Conservation (phyloP, 371 early-diverging fungal species). For the Mortierella polycephala region DNA sequence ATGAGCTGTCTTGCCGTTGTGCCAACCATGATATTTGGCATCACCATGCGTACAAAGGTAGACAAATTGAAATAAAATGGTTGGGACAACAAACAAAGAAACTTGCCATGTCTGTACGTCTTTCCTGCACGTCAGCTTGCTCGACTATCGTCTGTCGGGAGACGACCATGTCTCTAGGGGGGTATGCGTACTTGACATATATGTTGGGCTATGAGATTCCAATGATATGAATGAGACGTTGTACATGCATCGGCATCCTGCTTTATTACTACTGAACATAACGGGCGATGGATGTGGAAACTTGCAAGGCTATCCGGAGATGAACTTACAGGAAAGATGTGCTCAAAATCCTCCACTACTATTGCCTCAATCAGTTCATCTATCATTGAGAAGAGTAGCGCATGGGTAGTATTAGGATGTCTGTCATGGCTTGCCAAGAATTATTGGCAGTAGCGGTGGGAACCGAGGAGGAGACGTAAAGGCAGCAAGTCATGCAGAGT, state of each 20-base stretch:
- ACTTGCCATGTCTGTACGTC: constrained; percentile 32
- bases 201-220: constrained; percentile 7
- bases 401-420: too few species aligned
- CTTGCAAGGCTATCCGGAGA: too few species aligned
- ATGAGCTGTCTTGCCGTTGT: neutral
- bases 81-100: too few species aligned
- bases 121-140: constrained; percentile 24
- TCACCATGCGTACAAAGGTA: too few species aligned
- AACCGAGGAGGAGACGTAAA: too few species aligned
- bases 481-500: too few species aligned
- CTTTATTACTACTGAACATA: too few species aligned
- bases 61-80: too few species aligned
- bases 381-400: neutral
- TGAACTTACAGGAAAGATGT: constrained; percentile 7
- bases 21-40: neutral
- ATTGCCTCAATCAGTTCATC: constrained; percentile 12
- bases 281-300: too few species aligned
- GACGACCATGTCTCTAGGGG: constrained; percentile 6
- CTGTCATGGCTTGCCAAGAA: too few species aligned
- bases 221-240: neutral
- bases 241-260: neutral
- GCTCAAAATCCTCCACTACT: neutral
- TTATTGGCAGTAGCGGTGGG: too few species aligned
- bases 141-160: constrained; percentile 38
- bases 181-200: neutral